Evolutionary conservation across 108 stramenopile species (phyloP).

Genomic region (Nitzschia putrida): DNA sequence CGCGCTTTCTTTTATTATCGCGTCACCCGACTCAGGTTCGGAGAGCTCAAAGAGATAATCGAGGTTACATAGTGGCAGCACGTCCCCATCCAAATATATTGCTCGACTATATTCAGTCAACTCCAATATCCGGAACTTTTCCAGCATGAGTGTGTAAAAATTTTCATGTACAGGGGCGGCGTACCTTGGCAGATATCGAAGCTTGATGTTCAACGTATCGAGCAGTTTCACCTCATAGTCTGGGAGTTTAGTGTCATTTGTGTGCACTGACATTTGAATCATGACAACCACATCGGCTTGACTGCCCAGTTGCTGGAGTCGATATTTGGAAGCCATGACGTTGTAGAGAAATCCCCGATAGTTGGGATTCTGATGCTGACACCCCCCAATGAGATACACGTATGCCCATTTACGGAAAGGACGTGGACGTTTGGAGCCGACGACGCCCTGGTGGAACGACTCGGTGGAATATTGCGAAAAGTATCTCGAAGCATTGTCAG

Average conservation of each 20-base stretch:
- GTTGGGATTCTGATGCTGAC: constrained; percentile 11
- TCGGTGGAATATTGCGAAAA: no score
- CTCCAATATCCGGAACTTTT: constrained; percentile 18
- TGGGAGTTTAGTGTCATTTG: neutral
- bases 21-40: neutral
- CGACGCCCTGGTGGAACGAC: no score
- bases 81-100: constrained; percentile 62
- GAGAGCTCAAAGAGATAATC: constrained; percentile 48
- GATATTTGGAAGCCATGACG: constrained; percentile 13
- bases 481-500: no score
- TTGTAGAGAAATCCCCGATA: constrained; percentile 34
- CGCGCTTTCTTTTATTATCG: neutral
- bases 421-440: no score
- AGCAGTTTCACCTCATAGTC: neutral
- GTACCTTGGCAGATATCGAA: constrained; percentile 6
- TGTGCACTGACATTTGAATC: constrained; percentile 25
- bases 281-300: constrained; percentile 31
- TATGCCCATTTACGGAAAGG: constrained; percentile 34
- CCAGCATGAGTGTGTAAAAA: constrained; percentile 21
- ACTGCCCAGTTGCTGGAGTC: constrained; percentile 20
- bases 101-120: constrained; percentile 54
- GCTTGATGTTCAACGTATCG: neutral
- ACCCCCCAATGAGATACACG: constrained; percentile 40
- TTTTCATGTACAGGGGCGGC: constrained; percentile 25
- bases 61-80: constrained; percentile 47